phyloP scores from a whole-genome alignment of 441 rosid species.

The Euphorbia celastroides region DNA sequence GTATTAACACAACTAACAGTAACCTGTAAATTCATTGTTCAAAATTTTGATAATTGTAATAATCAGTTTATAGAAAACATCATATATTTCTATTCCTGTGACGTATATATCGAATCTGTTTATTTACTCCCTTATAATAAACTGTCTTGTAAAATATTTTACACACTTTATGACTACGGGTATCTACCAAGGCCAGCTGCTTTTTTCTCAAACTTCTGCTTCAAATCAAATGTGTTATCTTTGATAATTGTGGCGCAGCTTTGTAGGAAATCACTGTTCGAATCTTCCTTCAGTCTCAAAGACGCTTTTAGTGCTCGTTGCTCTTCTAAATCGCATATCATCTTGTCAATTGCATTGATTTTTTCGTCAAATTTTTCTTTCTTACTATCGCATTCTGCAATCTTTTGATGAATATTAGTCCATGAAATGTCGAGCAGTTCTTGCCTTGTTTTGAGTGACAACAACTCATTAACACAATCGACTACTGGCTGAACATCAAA shows the following conservation, averaged over 20 bases:
- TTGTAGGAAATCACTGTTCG: neutral
- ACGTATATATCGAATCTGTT: no score
- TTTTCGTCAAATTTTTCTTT: constrained; percentile 8
- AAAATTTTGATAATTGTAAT: no score
- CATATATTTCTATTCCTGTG: no score
- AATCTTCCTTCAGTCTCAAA: neutral
- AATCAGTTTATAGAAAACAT: no score
- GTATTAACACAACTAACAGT: no score
- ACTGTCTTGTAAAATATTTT: neutral
- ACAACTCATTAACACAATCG: constrained; percentile 2
- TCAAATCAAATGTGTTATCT: neutral
- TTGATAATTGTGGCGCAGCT: neutral
- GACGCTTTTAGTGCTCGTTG: neutral
- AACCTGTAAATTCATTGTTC: no score
- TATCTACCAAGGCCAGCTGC: no score
- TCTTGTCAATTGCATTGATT: constrained; percentile 1
- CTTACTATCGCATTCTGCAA: neutral
- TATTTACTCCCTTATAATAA: no score
- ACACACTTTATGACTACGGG: neutral
- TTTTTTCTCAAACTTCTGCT: neutral
- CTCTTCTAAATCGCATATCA: neutral
- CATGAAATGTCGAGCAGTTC: constrained; percentile 4
- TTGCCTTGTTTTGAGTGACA: neutral
- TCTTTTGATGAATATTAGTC: neutral
- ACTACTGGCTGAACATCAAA: constrained; percentile 8